Conservation (phyloP, 1,284 basidiomycete species). For the Coriolopsis trogii region DNA sequence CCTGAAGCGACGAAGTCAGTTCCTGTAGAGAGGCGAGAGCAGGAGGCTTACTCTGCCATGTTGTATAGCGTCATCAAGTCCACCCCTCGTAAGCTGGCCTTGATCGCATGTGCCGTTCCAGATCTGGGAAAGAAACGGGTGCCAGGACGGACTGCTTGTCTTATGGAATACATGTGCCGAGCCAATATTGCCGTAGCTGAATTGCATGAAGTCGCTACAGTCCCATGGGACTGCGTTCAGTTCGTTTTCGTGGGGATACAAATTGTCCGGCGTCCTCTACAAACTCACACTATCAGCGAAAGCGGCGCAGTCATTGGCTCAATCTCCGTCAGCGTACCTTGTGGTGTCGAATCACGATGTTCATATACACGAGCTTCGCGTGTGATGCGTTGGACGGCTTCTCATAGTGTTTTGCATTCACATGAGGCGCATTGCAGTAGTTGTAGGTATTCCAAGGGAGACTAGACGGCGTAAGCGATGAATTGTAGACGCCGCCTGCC, state of each 20-base stretch:
- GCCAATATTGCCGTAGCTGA: constrained; percentile 40
- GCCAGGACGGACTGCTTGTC: constrained; percentile 39
- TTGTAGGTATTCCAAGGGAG: constrained; percentile 56
- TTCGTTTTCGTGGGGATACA: constrained; percentile 49
- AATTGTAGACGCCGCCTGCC: constrained; percentile 31
- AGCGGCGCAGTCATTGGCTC: not conserved
- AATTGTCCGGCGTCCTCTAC: constrained; percentile 49
- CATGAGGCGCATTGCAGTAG: constrained; percentile 57
- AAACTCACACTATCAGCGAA: not conserved
- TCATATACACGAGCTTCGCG: constrained; percentile 39
- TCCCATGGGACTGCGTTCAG: constrained; percentile 48
- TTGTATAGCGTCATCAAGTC: constrained; percentile 47
- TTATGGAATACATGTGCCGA: constrained; percentile 41
- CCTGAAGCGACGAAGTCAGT: constrained; percentile 40
- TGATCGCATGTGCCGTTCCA: constrained; percentile 59
- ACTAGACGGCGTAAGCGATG: constrained; percentile 40
- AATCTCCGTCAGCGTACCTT: constrained; percentile 36
- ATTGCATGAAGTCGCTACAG: constrained; percentile 41
- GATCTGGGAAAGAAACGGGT: constrained; percentile 47
- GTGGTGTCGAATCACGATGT: constrained; percentile 46
- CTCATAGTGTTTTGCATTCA: constrained; percentile 32
- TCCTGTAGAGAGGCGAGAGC: no score
- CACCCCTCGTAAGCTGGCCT: constrained; percentile 54
- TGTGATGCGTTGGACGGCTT: constrained; percentile 25
- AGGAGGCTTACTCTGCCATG: constrained; percentile 49